phyloP scores from a whole-genome alignment of 1,139 yeast genomes.

The Hansenula anomala region DNA sequence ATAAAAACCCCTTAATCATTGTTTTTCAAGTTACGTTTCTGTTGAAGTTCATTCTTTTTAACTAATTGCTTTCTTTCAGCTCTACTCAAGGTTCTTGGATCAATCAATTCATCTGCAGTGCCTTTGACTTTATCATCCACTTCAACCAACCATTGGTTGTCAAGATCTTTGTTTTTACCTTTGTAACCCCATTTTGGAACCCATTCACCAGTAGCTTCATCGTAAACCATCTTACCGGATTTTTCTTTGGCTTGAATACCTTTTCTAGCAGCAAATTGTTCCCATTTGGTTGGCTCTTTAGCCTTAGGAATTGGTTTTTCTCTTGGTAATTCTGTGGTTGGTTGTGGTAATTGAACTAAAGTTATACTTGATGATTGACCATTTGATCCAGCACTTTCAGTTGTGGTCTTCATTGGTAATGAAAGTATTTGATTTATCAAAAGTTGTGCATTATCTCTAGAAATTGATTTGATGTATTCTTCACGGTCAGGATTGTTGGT shows the following conservation, averaged over 20 bases:
- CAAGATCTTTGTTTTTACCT: slow-evolving; percentile 84
- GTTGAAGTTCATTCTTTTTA: slow-evolving; percentile 83
- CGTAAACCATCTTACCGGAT: slow-evolving; percentile 86
- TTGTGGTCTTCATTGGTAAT: slow-evolving; percentile 80
- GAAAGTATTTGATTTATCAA: slow-evolving; percentile 86
- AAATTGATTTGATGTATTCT: slow-evolving; percentile 55
- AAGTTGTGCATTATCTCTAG: slow-evolving; percentile 91
- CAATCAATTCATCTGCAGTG: slow-evolving; percentile 68
- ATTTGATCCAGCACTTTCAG: slow-evolving; percentile 60
- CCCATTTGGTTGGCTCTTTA: slow-evolving; percentile 94
- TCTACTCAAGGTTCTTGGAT: slow-evolving; percentile 79
- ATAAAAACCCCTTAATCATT: not conserved
- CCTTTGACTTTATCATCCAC: slow-evolving; percentile 70
- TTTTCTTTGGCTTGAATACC: slow-evolving; percentile 90
- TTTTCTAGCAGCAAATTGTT: slow-evolving; percentile 90
- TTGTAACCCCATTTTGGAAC: slow-evolving; percentile 98
- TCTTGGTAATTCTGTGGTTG: slow-evolving; percentile 80
- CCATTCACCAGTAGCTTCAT: slow-evolving; percentile 91
- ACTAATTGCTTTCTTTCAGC: slow-evolving; percentile 80
- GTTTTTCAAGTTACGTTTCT: slow-evolving; percentile 69
- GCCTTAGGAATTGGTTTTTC: slow-evolving; percentile 94
- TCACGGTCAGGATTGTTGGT: slow-evolving; percentile 53
- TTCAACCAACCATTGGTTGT: slow-evolving; percentile 94
- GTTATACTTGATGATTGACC: slow-evolving; percentile 74
- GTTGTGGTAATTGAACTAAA: slow-evolving; percentile 80